A percentile compares a stretch with the other conserved stretches of the same genome.
phyloP scores from a whole-genome alignment of 2,329 filamentous ascomycete genomes.

The Trichoderma cornu-damae region DNA sequence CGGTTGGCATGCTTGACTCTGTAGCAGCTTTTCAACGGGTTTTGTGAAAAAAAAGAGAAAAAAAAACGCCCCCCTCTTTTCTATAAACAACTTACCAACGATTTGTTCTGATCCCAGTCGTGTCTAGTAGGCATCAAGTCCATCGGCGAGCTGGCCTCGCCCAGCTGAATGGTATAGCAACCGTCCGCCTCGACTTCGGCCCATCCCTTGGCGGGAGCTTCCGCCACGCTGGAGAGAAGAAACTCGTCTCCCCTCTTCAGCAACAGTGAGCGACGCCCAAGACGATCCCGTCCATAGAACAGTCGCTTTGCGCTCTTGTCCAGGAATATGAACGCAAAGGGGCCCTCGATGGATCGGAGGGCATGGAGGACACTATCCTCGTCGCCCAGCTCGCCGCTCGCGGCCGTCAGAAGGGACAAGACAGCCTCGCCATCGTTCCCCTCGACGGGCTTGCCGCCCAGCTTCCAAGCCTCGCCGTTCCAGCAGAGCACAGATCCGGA shows the following conservation, averaged over 20 bases:
- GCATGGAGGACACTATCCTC: constrained; percentile 41
- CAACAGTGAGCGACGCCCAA: constrained; percentile 81
- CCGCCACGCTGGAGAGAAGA: constrained; percentile 66
- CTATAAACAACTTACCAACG: constrained; percentile 41
- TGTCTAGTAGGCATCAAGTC: constrained; percentile 24
- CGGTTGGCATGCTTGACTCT: neutral
- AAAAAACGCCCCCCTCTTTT: too few species aligned
- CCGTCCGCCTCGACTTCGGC: constrained; percentile 80
- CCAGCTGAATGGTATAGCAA: constrained; percentile 63
- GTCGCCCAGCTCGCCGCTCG: constrained; percentile 30
- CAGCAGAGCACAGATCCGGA: constrained; percentile 74
- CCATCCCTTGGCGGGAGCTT: constrained; percentile 52
- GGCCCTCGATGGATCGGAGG: constrained; percentile 64
- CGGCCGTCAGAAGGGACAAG: constrained; percentile 53
- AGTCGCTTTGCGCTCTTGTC: constrained; percentile 58
- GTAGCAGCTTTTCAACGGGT: too few species aligned
- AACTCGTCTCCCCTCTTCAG: constrained; percentile 47
- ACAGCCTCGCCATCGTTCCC: constrained; percentile 77
- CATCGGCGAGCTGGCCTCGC: constrained; percentile 10
- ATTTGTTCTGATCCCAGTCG: constrained; percentile 32
- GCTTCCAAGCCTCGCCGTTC: constrained; percentile 94
- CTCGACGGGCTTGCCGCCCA: constrained; percentile 51
- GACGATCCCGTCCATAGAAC: constrained; percentile 80
- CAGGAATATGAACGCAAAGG: constrained; percentile 85
- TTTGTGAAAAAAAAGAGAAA: too few species aligned